Evolutionary conservation across 78 protist species (phyloP).

Genomic region (Dictyostelium firmibasis): DNA sequence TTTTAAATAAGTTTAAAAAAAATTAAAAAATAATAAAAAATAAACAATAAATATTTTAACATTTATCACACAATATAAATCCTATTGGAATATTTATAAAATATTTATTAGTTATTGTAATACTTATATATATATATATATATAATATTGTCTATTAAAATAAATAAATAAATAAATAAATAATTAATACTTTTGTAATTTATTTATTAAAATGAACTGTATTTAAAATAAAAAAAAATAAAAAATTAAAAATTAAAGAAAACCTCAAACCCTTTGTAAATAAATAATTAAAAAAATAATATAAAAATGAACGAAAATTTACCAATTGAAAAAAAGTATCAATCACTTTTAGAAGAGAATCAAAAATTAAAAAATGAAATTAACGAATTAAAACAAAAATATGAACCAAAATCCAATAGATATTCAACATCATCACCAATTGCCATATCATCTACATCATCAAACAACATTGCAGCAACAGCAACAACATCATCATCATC

Average conservation of each 20-base stretch:
- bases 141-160: neutral
- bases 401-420: conserved; percentile 1
- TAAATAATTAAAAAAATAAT: neutral
- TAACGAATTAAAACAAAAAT: conserved; percentile 1
- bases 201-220: neutral
- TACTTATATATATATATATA: no score
- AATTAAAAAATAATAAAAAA: neutral
- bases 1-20: neutral
- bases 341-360: conserved; percentile 12
- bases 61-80: neutral
- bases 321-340: conserved; percentile 12
- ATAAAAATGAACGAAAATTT: neutral
- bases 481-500: neutral
- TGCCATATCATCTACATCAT: neutral
- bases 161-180: neutral
- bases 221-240: neutral
- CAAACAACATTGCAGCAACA: neutral
- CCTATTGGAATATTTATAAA: no score
- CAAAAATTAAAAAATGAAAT: neutral
- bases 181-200: neutral
- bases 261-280: neutral
- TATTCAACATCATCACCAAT: neutral
- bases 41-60: neutral
- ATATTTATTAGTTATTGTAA: no score
- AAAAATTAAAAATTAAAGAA: neutral